Evolutionary conservation across 129 eudicot genomes (phyloP).

Genomic region (Tagetes erecta): DNA sequence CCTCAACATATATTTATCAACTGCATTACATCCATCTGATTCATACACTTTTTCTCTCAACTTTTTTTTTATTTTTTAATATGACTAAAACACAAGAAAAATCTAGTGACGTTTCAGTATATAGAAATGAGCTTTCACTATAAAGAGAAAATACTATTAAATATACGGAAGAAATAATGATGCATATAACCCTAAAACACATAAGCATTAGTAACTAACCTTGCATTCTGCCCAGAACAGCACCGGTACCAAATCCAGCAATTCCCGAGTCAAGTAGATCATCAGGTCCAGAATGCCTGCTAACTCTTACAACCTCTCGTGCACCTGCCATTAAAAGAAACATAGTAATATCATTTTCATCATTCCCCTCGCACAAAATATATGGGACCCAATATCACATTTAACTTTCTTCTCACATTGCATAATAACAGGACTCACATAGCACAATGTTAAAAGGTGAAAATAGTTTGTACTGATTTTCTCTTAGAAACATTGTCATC

Average conservation of each 20-base stretch:
- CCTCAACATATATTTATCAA: constrained; percentile 1
- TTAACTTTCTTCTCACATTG: not conserved
- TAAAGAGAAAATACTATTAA: not conserved
- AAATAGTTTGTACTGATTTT: not conserved
- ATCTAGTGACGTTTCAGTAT: too few species aligned
- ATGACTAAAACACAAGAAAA: too few species aligned
- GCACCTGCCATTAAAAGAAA: constrained; percentile 58
- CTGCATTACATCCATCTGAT: not conserved
- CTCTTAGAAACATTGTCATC: not conserved
- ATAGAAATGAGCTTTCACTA: not conserved
- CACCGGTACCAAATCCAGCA: constrained; percentile 90
- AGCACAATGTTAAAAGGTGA: not conserved
- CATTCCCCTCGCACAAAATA: not conserved
- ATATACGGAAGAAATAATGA: not conserved
- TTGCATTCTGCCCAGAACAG: constrained; percentile 87
- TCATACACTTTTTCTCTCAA: not conserved
- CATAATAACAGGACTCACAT: not conserved
- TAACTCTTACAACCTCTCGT: constrained; percentile 77
- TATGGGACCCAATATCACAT: constrained; percentile 10
- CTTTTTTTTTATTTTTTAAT: not conserved
- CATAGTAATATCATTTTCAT: not conserved
- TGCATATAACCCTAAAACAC: not conserved
- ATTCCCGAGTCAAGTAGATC: constrained; percentile 77
- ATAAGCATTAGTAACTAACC: constrained; percentile 45
- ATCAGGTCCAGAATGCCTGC: constrained; percentile 66